These are phyloP conservation scores for Penicillium sp. DNA, from an alignment of 2,329 filamentous ascomycete species.

Conservation along the genomic window DNA sequence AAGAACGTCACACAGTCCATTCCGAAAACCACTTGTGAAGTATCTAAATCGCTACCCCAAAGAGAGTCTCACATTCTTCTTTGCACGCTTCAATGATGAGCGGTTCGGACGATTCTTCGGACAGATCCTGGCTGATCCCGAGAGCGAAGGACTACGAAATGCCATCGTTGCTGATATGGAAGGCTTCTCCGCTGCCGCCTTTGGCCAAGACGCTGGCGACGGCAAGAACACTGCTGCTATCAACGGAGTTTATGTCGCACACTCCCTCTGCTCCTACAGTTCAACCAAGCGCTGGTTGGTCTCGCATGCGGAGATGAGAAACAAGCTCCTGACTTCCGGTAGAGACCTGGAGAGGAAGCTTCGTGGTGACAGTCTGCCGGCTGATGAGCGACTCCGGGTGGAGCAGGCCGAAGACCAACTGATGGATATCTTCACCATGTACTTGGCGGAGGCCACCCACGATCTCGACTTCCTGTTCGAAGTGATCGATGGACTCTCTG, in stretches of 20 bases:
- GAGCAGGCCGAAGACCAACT: constrained; percentile 87
- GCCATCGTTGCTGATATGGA: constrained; percentile 72
- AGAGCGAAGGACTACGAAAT: constrained; percentile 71
- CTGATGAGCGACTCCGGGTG: constrained; percentile 73
- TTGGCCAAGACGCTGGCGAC: constrained; percentile 62
- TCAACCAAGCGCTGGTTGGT: constrained; percentile 66
- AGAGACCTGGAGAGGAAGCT: constrained; percentile 76
- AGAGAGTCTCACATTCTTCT: constrained; percentile 78
- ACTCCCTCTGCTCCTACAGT: constrained; percentile 69
- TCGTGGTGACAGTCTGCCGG: constrained; percentile 65
- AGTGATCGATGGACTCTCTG: constrained; percentile 78
- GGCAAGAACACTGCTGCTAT: constrained; percentile 74
- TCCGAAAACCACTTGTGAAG: constrained; percentile 83
- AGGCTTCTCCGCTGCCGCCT: constrained; percentile 63
- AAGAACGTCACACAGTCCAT: constrained; percentile 85
- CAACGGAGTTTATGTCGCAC: constrained; percentile 82
- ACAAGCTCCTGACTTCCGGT: constrained; percentile 61
- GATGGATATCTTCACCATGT: constrained; percentile 78
- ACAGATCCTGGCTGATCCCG: constrained; percentile 74
- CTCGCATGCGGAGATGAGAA: constrained; percentile 57
- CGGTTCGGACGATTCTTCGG: constrained; percentile 88
- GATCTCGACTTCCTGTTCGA: constrained; percentile 82
- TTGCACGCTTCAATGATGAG: constrained; percentile 76
- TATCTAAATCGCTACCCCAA: constrained; percentile 91
- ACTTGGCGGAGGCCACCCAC: constrained; percentile 69